Evolutionary conservation across 176 grass and related monocot species (phyloP).

Genomic region (Saccharum officinarum): DNA sequence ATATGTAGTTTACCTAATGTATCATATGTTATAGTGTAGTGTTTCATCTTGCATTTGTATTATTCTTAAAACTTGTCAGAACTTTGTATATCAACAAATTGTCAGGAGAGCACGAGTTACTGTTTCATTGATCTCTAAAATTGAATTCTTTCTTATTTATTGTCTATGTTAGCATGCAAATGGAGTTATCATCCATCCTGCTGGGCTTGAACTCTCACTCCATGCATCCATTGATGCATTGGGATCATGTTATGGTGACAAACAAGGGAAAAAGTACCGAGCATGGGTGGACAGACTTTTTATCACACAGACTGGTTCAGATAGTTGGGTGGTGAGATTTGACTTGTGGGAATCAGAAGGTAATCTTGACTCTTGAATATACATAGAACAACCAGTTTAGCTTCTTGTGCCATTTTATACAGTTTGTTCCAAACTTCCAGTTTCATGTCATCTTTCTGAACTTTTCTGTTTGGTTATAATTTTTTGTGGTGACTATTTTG

Average conservation of each 20-base stretch:
- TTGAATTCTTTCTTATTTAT: conserved; percentile 21
- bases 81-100: not conserved
- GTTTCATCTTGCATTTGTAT: not conserved
- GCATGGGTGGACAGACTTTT: conserved; percentile 79
- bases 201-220: conserved; percentile 59
- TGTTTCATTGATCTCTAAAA: not conserved
- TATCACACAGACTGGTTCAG: conserved; percentile 58
- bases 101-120: not conserved
- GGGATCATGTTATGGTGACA: conserved; percentile 64
- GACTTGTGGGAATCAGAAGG: conserved; percentile 81
- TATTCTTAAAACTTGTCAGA: not conserved
- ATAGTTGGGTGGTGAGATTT: conserved; percentile 74
- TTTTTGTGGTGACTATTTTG: conserved; percentile 1
- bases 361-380: conserved; percentile 31
- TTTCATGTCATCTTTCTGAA: not conserved
- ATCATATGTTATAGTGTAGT: not conserved
- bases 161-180: conserved; percentile 51
- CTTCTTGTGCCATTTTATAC: conserved; percentile 7
- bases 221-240: conserved; percentile 56
- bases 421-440: conserved; percentile 3
- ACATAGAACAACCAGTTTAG: conserved; percentile 8
- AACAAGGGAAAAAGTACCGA: conserved; percentile 62
- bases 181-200: conserved; percentile 66
- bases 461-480: not conserved
- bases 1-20: not conserved